phyloP scores from a whole-genome alignment of 2,329 filamentous ascomycete species.

The Curvularia verruculosa region DNA sequence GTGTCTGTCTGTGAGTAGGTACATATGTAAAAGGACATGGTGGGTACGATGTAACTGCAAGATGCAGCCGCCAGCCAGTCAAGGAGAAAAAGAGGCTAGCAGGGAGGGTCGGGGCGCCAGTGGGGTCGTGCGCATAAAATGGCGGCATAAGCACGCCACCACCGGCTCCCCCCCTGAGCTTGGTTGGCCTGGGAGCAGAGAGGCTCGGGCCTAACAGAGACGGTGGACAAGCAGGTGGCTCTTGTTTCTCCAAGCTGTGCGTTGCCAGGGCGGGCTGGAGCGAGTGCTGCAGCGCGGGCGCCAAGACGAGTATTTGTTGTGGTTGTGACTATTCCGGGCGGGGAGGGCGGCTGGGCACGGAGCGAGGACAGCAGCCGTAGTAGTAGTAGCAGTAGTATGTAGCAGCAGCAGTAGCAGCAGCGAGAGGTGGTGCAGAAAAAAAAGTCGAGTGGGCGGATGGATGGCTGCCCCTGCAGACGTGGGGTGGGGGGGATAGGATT shows the following conservation, averaged over 20 bases:
- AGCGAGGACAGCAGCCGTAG: too few relatives aligned
- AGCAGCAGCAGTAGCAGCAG: neutral
- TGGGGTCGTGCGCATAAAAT: slow-evolving; percentile 12
- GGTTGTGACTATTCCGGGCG: neutral
- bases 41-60: neutral
- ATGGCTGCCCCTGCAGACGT: neutral
- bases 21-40: too few relatives aligned
- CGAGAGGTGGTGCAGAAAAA: neutral
- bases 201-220: neutral
- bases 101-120: neutral
- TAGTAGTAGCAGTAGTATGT: too few relatives aligned
- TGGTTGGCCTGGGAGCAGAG: neutral
- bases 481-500: neutral
- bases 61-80: slow-evolving; percentile 7
- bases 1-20: too few relatives aligned
- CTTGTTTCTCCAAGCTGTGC: neutral
- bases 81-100: slow-evolving; percentile 11
- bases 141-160: slow-evolving; percentile 17
- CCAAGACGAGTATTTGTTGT: neutral
- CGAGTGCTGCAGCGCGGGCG: neutral
- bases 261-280: slow-evolving; percentile 7
- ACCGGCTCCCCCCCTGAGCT: slow-evolving; percentile 18
- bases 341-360: too few relatives aligned
- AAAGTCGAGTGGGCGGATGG: neutral
- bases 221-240: slow-evolving; percentile 4